Evolutionary conservation across 2,329 filamentous ascomycete genomes (phyloP).

Genomic region (Colletotrichum orbiculare): DNA sequence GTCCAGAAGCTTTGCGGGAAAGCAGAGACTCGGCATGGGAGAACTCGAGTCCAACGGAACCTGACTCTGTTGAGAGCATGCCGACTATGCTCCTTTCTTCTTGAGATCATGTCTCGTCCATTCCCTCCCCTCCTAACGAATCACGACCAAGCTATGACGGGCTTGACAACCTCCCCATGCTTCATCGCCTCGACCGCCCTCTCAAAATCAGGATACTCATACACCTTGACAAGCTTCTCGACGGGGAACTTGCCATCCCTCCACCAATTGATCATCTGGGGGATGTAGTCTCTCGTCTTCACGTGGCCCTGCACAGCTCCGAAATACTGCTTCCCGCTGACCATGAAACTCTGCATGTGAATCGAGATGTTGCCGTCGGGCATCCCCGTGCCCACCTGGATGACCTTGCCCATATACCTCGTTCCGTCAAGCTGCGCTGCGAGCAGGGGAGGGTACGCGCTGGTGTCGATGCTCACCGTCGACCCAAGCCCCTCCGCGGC

Average conservation of each 20-base stretch:
- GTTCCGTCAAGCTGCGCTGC: constrained; percentile 54
- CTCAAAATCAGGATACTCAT: constrained; percentile 45
- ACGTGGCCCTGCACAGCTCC: constrained; percentile 47
- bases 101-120: no score
- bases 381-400: constrained; percentile 61
- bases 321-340: constrained; percentile 57
- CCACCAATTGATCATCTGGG: constrained; percentile 47
- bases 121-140: neutral
- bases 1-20: no score
- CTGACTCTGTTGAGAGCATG: no score
- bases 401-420: constrained; percentile 57
- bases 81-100: no score
- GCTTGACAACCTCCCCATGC: constrained; percentile 31
- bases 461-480: constrained; percentile 61
- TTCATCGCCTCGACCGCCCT: constrained; percentile 47
- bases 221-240: constrained; percentile 47
- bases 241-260: constrained; percentile 47
- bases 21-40: no score
- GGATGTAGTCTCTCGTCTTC: constrained; percentile 54
- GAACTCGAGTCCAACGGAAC: no score
- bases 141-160: constrained; percentile 34
- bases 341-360: constrained; percentile 57
- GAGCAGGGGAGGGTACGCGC: constrained; percentile 53
- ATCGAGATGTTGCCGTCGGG: constrained; percentile 54
- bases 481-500: constrained; percentile 59